Evolutionary conservation across 306 rosid genomes (phyloP), one percentile per base, ranked within the genome.

Genomic region (Abrus pulchellus): DNA sequence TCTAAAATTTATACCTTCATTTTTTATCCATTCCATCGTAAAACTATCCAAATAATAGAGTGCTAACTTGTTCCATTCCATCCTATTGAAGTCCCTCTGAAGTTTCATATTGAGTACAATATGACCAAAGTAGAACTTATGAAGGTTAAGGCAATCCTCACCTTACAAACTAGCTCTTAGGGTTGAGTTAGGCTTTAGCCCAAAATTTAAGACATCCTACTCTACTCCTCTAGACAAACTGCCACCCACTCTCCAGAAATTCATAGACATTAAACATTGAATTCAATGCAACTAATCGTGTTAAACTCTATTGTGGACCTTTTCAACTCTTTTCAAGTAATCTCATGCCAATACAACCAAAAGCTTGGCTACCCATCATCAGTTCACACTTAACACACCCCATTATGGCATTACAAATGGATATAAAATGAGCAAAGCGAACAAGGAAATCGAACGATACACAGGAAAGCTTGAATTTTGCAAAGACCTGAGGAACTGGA

Each of bases 401-500:
- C 27, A 45, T 12, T 28, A 64, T 11, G 11, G 40, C 68, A 48
- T 43, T 40, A 12, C n/a, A 64, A 59, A 7, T 30, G 30, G 36
- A 64, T 32, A 84, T 33, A 14, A 34, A 9, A 53, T 12, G 52
- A 52, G 67, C 57, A 78, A 45, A 28, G 3, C 8, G 79, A 65
- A 54, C 61, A 41, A 48, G 4, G 40, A 36, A n/a, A 29, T 44
- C 36, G 29, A 10, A 12, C 3, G 48, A 6, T 3, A 12, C 1
- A 71, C 7, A 53, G 47, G 47, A 43, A 83, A 33, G 9, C 0
- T 20, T 0, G 7, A 41, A 4, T 1, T 32, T 32, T 27, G 55
- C 60, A 75, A 56, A 76, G 53, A 90, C 99, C 99, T 92, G 88
- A 96, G 97, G 65, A 92, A 93, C 86, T 92, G 59, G 53, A 87